A percentile compares a stretch with the other conserved stretches of the same genome.
Evolutionary conservation across 2,329 filamentous ascomycete species (phyloP).

Genomic region (Fusarium continuum): DNA sequence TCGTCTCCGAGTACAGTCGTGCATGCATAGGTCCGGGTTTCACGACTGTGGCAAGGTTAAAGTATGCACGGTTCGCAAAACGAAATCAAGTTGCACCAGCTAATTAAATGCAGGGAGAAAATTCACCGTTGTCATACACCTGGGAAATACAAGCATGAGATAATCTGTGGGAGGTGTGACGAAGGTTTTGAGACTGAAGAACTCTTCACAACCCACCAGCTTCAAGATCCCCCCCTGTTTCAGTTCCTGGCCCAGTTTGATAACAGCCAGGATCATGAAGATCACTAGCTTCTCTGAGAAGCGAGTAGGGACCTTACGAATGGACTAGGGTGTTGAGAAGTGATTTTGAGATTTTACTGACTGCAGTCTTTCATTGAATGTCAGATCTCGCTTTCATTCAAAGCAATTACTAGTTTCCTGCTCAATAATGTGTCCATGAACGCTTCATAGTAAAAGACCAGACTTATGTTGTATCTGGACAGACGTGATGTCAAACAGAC

Average conservation of each 20-base stretch:
- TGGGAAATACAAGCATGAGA: rapidly evolving
- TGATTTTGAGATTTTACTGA: rapidly evolving
- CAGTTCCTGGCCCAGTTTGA: background rate
- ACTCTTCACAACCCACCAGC: background rate
- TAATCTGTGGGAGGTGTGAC: background rate
- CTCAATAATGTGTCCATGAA: too few relatives aligned
- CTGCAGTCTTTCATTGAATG: background rate
- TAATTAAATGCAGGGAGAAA: background rate
- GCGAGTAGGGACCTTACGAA: background rate
- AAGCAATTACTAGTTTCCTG: background rate
- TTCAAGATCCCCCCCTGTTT: background rate
- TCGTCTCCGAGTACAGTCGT: rapidly evolving
- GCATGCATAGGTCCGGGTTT: background rate
- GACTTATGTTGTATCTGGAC: too few relatives aligned
- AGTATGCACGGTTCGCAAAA: background rate
- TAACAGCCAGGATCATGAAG: too few relatives aligned
- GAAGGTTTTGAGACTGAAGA: background rate
- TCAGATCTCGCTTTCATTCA: background rate
- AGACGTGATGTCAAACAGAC: too few relatives aligned
- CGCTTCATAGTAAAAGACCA: too few relatives aligned
- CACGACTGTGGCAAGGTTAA: background rate
- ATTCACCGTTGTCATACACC: background rate
- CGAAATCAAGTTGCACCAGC: background rate
- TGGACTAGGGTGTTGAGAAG: background rate
- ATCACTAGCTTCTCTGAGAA: background rate